Evolutionary conservation across 257 asterid genomes (phyloP), one percentile per base, ranked within the genome.

Genomic region (Sherardia arvensis): DNA sequence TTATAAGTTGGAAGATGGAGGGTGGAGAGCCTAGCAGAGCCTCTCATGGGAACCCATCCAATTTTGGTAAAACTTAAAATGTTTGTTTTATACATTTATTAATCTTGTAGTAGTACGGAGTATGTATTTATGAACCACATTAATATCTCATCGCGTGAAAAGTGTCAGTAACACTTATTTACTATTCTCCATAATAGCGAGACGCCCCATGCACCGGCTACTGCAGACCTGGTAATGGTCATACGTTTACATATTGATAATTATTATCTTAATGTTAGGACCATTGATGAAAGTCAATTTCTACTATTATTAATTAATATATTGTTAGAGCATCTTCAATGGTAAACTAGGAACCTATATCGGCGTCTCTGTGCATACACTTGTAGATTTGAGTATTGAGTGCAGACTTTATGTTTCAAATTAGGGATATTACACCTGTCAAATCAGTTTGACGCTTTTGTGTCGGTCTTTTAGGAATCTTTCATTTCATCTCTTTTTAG

Each of bases 1-100:
- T n/a, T n/a, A n/a, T n/a, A n/a, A n/a, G n/a, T n/a, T n/a, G 43
- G 43, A 36, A 4, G 15, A 1, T 15, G 43, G 43, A 36, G 43
- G 11, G 15, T 3, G 43, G 9, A 36, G 14, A 36, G 11, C 43
- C 43, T 9, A 7, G 47, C 47, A n/a, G 21, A 43, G 17, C 3
- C 23, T 49, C 32, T 32, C 59, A 49, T 49, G 69, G 69, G 61
- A 64, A 32, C 68, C 68, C 60, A 51, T 51, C 26, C 49, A 29
- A 65, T 30, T 65, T 20, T 49, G 51, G 49, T 32, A 32, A 51
- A 29, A 43, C 51, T 12, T 8, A 9, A 38, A 63, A 62, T 10
- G 18, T 5, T 23, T 27, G 28, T 48, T 9, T 63, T 17, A 4
- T 22, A 15, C 10, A 10, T 38, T 43, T 3, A 43, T 43, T 43